Conservation (phyloP, 805 yeast species). For the Yamadazyma sp. region DNA sequence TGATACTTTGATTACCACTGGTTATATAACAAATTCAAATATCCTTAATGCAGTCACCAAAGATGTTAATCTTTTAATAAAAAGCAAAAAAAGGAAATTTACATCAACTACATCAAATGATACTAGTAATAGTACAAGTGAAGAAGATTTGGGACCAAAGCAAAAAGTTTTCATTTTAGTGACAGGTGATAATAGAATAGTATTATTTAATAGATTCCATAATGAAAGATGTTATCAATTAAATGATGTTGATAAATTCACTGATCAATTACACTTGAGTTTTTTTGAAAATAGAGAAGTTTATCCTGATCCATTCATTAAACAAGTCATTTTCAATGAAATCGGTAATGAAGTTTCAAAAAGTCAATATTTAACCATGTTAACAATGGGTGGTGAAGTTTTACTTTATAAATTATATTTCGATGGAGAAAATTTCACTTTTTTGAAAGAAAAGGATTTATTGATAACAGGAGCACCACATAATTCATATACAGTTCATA, state of each 20-base stretch:
- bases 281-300: conserved; percentile 49
- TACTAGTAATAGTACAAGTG: conserved; percentile 3
- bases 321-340: conserved; percentile 59
- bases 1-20: conserved; percentile 63
- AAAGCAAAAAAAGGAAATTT: conserved; percentile 26
- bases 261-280: conserved; percentile 40
- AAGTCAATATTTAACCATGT: conserved; percentile 63
- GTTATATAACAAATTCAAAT: conserved; percentile 53
- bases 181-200: conserved; percentile 73
- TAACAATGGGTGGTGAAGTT: conserved; percentile 82
- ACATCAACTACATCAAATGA: conserved; percentile 5
- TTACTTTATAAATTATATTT: conserved; percentile 58
- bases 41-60: conserved; percentile 30
- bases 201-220: conserved; percentile 58
- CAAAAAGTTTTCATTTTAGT: conserved; percentile 57
- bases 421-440: conserved; percentile 42
- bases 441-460: conserved; percentile 43
- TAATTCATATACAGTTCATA: conserved; percentile 69
- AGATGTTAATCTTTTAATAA: conserved; percentile 22
- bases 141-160: conserved; percentile 20
- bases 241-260: conserved; percentile 45
- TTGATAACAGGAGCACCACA: conserved; percentile 75
- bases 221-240: conserved; percentile 53
- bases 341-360: conserved; percentile 56
- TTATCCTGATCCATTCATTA: conserved; percentile 70